Base-by-base conservation (phyloP, 805 yeast species). In the Priceomyces castillae region DNA sequence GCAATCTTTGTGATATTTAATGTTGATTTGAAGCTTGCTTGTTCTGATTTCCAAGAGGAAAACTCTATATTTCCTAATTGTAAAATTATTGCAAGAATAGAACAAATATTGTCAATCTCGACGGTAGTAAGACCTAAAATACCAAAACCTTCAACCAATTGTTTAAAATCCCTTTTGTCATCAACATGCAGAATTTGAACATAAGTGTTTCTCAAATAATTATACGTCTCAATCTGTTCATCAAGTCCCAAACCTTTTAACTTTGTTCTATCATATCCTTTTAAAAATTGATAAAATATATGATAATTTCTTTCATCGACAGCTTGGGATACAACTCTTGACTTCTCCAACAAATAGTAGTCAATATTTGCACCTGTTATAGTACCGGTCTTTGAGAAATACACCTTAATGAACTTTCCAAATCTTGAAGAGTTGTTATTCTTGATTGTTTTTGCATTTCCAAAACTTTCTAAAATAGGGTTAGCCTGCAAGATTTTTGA, bases 341-440 rank as follows among this genome's bases (percentile, higher is more conserved):
- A 88, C 64, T 94, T 94, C 60, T 94, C 99, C 33, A 94, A 68
- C 18, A 94, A 69, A 56, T 94, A 94, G 88, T 96, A 94, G 55
- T 92, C 97, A 39, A 94, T 89, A 51, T 86, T 84, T 9, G 98
- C 98, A 10, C 97, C 97, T 16, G 78, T 73, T 36, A 94, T 84
- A 46, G 76, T 76, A 2, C 88, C 88, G 9, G 73, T 61, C 3
- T 67, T 55, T 43, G 77, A 74, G 53, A 92, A 87, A 58, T 82
- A 89, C 46, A 94, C 86, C 57, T 90, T 85, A 50, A 94, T 87
- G 58, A 94, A 94, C 66, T 94, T 94, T 30, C 99, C 99, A 62
- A 94, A 94, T 58, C 99, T 79, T 4, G 98, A 92, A 3, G 97
- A 90, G 64, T 94, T 94, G 62, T 90, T 82, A 61, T 94, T 94